These are phyloP conservation scores for Sporothrix inflata DNA, from an alignment of 2,329 filamentous ascomycete species.

Conservation along the genomic window DNA sequence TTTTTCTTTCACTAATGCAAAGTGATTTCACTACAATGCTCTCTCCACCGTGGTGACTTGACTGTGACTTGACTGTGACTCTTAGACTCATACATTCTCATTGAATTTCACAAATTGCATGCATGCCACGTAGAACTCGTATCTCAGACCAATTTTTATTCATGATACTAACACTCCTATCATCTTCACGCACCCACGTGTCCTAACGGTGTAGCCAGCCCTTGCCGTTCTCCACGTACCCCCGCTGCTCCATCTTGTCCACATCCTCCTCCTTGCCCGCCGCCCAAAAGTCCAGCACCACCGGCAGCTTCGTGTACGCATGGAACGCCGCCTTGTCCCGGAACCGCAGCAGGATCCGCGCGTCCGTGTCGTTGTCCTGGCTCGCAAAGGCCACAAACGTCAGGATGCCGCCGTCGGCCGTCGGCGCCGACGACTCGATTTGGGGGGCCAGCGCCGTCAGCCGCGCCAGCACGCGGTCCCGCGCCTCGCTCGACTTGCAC, in stretches of 20 bases:
- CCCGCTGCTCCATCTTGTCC: constrained; percentile 39
- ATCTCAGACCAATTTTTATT: background rate
- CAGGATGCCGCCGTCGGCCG: constrained; percentile 32
- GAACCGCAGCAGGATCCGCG: constrained; percentile 39
- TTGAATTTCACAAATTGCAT: no score
- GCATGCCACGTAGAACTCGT: no score
- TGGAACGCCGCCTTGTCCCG: constrained; percentile 38
- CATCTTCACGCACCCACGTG: background rate
- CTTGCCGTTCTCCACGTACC: constrained; percentile 41
- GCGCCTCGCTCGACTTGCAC: constrained; percentile 30
- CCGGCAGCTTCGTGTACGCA: constrained; percentile 35
- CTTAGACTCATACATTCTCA: no score
- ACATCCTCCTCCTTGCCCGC: constrained; percentile 36
- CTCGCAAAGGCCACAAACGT: constrained; percentile 40
- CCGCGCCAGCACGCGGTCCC: constrained; percentile 28
- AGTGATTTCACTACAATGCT: background rate
- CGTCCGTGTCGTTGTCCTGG: constrained; percentile 39
- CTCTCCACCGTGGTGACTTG: background rate
- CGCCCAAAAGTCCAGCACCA: constrained; percentile 39
- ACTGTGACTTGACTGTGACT: background rate
- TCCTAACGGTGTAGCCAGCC: constrained; percentile 40
- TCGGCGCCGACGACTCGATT: constrained; percentile 27
- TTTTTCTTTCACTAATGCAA: background rate
- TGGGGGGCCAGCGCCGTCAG: constrained; percentile 30
- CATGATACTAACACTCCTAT: background rate